Base-by-base conservation (phyloP, 345 rosid species). In the Trapa bicornis region DNA sequence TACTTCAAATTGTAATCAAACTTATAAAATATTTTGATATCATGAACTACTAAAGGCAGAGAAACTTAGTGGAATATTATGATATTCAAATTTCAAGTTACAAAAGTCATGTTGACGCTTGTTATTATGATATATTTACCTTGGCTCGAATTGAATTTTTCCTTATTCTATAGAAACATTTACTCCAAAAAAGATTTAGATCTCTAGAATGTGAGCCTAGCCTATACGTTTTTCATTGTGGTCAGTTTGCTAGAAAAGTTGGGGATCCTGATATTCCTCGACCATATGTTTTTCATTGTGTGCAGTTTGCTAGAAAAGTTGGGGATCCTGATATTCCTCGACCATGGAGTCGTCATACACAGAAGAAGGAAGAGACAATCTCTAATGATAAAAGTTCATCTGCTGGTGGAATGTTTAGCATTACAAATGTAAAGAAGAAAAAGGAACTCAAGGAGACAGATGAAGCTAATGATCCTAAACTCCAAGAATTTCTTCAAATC, bases 291-390 rank as follows among this genome's bases (percentile, higher is more conserved):
- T 38, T 15, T 53, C 11, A 5, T 63, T 53, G 47, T 38, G 11
- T 64, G n/a, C 69, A 91, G 99, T 66, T 84, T 81, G 99, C 99
- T 61, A 80, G 65, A 47, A 78, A 76, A 76, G 84, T 83, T 56
- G 95, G 91, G 72, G 95, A 89, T 72, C 88, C 76, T 3, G 73
- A 76, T 67, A 74, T 75, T 60, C 96, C 97, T 71, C 84, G 84
- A 62, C 95, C 99, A 0, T 91, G 99, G 97, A 91, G 97, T 89
- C 81, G 84, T 37, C 73, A 86, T 77, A 82, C 95, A 10, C 56
- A 65, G 61, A 81, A 83, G 75, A 89, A 87, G 72, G 74, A 68
- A 66, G 80, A 68, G 54, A 72, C 74, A 62, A 67, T 5, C 50
- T 68, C 70, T 32, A 79, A 79, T 65, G 71, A 65, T 56, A 67